A percentile compares a stretch with the other conserved stretches of the same genome.
Evolutionary conservation across 257 asterid species (phyloP).

Genomic region (Marsdenia floribunda): DNA sequence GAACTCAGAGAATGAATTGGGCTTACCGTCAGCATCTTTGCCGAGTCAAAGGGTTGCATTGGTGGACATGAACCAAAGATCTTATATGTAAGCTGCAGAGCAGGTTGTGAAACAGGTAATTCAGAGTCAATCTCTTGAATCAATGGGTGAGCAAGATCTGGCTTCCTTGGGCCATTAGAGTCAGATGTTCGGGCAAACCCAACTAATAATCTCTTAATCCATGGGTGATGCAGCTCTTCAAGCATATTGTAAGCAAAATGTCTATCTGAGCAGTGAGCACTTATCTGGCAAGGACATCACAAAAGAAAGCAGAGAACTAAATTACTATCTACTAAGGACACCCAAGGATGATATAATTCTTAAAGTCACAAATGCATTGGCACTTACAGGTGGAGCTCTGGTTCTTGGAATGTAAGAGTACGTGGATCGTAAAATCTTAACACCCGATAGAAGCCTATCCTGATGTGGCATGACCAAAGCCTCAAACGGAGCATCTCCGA

Average conservation of each 20-base stretch:
- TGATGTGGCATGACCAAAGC: conserved; percentile 63
- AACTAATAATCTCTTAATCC: conserved; percentile 84
- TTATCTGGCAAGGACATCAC: conserved; percentile 41
- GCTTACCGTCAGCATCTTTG: conserved; percentile 91
- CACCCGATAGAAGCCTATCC: conserved; percentile 66
- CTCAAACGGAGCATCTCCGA: conserved; percentile 73
- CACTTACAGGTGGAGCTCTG: conserved; percentile 95
- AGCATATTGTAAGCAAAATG: conserved; percentile 71
- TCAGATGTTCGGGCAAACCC: conserved; percentile 97
- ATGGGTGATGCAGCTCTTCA: conserved; percentile 90
- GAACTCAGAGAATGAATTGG: conserved; percentile 12
- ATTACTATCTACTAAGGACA: neutral
- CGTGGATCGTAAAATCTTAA: conserved; percentile 74
- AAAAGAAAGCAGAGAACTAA: conserved; percentile 2
- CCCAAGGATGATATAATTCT: neutral
- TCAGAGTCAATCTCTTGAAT: conserved; percentile 91
- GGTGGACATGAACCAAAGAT: conserved; percentile 98
- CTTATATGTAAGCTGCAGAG: conserved; percentile 80
- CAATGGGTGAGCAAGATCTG: conserved; percentile 56
- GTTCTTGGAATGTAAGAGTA: conserved; percentile 88
- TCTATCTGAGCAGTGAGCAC: conserved; percentile 79
- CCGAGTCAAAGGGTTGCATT: conserved; percentile 97
- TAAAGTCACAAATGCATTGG: conserved; percentile 6
- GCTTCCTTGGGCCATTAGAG: conserved; percentile 83
- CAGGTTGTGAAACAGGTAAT: conserved; percentile 72